Evolutionary conservation across 2,329 filamentous ascomycete genomes (phyloP).

Genomic region (Gremmenia infestans): DNA sequence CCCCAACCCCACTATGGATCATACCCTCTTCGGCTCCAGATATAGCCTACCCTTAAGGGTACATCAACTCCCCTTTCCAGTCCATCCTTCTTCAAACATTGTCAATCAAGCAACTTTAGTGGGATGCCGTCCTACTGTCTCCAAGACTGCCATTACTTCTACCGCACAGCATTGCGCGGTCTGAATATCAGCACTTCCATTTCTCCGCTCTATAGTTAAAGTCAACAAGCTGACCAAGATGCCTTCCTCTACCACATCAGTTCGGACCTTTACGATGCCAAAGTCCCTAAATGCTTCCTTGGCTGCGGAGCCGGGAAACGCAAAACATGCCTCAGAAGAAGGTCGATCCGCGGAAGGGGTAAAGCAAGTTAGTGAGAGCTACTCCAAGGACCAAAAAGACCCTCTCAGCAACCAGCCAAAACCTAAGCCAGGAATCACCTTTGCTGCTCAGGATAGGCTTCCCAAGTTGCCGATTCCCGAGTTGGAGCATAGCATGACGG

Average conservation of each 20-base stretch:
- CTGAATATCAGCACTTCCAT: slow-evolving; percentile 76
- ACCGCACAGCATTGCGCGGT: slow-evolving; percentile 81
- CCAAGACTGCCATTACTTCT: slow-evolving; percentile 91
- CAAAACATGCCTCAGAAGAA: slow-evolving; percentile 17
- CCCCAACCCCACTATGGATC: slow-evolving; percentile 14
- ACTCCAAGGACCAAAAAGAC: slow-evolving; percentile 40
- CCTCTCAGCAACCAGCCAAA: slow-evolving; percentile 44
- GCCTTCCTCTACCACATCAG: slow-evolving; percentile 57
- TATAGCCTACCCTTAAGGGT: slow-evolving; percentile 18
- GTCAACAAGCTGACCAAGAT: slow-evolving; percentile 46
- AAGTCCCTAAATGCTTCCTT: slow-evolving; percentile 70
- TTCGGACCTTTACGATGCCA: slow-evolving; percentile 66
- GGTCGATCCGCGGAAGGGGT: slow-evolving; percentile 43
- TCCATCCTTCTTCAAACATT: not conserved
- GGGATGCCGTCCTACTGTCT: slow-evolving; percentile 74
- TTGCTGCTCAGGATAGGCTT: slow-evolving; percentile 80
- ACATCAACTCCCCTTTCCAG: not conserved
- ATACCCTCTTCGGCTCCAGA: slow-evolving; percentile 11
- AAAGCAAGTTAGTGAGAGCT: slow-evolving; percentile 48
- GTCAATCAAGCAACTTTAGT: slow-evolving; percentile 6
- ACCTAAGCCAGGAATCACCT: slow-evolving; percentile 68
- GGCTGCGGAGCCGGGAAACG: slow-evolving; percentile 34
- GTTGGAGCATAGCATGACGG: slow-evolving; percentile 69
- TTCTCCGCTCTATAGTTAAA: slow-evolving; percentile 67
- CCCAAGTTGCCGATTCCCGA: slow-evolving; percentile 92